Evolutionary conservation across 1,284 basidiomycete genomes (phyloP), one percentile per base, ranked within the genome.

Genomic region (Hemileia vastatrix): DNA sequence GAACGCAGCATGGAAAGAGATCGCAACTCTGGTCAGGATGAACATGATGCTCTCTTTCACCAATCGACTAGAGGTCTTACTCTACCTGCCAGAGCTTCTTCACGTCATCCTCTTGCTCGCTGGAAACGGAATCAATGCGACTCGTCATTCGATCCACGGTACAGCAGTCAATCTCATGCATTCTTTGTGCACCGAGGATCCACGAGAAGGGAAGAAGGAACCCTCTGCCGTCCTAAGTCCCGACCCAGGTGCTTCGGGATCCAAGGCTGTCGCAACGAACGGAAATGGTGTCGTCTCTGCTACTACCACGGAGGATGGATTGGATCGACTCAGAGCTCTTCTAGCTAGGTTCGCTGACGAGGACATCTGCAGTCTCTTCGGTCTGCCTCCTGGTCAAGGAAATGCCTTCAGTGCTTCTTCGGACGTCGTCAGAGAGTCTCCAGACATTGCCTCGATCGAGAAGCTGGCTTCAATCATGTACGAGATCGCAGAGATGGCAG

Each of bases 141-240:
- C 91, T 56, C 84, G 89, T 18, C 85, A 85, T 65, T 86, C 87
- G 4, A 82, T 88, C 45, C 89, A 88, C 71, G 88, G 86, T 2
- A 81, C 88, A 48, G 77, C 89, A 59, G 81, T 90, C 71, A 90
- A 90, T 73, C 80, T 89, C 31, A 77, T 92, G 21, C 88, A 92
- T 68, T 82, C 85, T 0, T 76, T 91, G 8, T 84, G 83, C 72
- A 77, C 83, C n/a, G n/a, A n/a, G 9, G 69, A 73, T 49, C 62
- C 65, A 6, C 67, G 69, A 23, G 69, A 69, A 54, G 63, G 64
- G 9, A 57, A 65, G 36, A 68, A 67, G 60, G 64, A 65, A 2
- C 36, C 36, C 15, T 40, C 36, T 9, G 15, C 8, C 36, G 36
- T 40, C 36, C 8, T 15, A 9, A 63, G 66, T 8, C 54, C 23